A percentile compares a stretch with the other conserved stretches of the same genome.
Evolutionary conservation across 2,329 filamentous ascomycete genomes (phyloP).

Genomic region (Acephala macrosclerotiorum): DNA sequence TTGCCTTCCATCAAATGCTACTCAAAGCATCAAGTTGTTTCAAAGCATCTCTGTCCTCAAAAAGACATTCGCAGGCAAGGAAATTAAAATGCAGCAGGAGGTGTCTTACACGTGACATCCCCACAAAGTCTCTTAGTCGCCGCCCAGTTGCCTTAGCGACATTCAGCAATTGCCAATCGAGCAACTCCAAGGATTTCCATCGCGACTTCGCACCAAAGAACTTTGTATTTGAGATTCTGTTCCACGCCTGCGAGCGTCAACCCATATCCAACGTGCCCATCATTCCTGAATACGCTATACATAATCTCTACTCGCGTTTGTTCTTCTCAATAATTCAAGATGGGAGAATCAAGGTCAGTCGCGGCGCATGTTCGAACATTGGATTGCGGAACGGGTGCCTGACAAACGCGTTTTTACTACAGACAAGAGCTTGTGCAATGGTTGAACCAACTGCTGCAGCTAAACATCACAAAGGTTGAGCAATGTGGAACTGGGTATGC

Average conservation of each 20-base stretch:
- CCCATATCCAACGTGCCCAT: slow-evolving; percentile 3
- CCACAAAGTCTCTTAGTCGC: not conserved
- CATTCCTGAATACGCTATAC: not conserved
- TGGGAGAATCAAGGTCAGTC: slow-evolving; percentile 46
- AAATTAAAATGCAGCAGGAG: not conserved
- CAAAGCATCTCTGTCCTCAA: no score
- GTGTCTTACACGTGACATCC: not conserved
- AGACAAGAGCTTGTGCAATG: slow-evolving; percentile 97
- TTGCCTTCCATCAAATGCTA: no score
- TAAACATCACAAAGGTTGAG: slow-evolving; percentile 98
- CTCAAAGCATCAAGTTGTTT: no score
- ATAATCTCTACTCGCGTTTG: not conserved
- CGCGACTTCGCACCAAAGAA: slow-evolving; percentile 8
- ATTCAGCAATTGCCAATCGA: slow-evolving; percentile 7
- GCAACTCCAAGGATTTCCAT: slow-evolving; percentile 10
- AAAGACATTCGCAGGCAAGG: not conserved
- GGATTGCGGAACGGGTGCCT: slow-evolving; percentile 18
- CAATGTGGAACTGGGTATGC: slow-evolving; percentile 97
- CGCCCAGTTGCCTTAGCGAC: slow-evolving; percentile 7
- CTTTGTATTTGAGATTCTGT: not conserved
- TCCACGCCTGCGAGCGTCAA: slow-evolving; percentile 10
- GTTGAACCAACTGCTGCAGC: slow-evolving; percentile 96
- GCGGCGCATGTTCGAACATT: slow-evolving; percentile 26
- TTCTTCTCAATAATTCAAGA: slow-evolving; percentile 26
- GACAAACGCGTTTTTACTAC: slow-evolving; percentile 28